These are phyloP conservation scores for Kokia cookei DNA, from an alignment of 441 rosid species.

Conservation along the genomic window DNA sequence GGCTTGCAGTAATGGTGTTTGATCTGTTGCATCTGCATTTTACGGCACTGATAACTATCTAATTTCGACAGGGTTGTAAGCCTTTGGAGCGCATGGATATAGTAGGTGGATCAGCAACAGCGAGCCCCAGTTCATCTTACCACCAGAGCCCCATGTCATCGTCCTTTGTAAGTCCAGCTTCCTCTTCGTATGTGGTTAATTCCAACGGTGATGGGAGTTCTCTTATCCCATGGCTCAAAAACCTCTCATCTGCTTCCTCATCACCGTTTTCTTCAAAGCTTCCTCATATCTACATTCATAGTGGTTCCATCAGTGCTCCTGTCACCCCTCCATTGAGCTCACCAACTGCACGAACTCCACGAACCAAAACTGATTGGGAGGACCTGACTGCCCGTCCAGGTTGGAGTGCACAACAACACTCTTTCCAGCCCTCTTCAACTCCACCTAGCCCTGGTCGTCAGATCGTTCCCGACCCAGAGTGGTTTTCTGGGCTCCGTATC, in stretches of 20 bases:
- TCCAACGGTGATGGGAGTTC: conserved; percentile 45
- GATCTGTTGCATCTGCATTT: neutral
- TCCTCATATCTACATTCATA: conserved; percentile 49
- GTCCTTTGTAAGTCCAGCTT: conserved; percentile 54
- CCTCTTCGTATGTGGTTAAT: conserved; percentile 48
- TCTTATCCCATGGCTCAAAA: conserved; percentile 67
- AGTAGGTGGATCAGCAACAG: conserved; percentile 45
- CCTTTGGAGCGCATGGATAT: conserved; percentile 53
- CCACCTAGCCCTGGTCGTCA: conserved; percentile 65
- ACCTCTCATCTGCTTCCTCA: conserved; percentile 63
- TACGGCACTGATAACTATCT: neutral
- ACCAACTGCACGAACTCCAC: conserved; percentile 56
- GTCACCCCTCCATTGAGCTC: conserved; percentile 76
- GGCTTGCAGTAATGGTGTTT: neutral
- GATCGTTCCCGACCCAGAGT: conserved; percentile 53
- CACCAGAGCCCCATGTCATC: conserved; percentile 57
- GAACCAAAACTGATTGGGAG: conserved; percentile 39
- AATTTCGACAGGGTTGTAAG: conserved; percentile 46
- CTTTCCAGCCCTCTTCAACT: conserved; percentile 46
- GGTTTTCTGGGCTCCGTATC: conserved; percentile 60
- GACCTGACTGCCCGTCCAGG: conserved; percentile 33
- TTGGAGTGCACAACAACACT: conserved; percentile 26
- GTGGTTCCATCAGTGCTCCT: conserved; percentile 73
- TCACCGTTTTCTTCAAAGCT: conserved; percentile 54
- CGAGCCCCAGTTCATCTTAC: conserved; percentile 55